A percentile compares a stretch with the other conserved stretches of the same genome.
Conservation (phyloP, 2,329 filamentous ascomycete species). For the Cercospora janseana region DNA sequence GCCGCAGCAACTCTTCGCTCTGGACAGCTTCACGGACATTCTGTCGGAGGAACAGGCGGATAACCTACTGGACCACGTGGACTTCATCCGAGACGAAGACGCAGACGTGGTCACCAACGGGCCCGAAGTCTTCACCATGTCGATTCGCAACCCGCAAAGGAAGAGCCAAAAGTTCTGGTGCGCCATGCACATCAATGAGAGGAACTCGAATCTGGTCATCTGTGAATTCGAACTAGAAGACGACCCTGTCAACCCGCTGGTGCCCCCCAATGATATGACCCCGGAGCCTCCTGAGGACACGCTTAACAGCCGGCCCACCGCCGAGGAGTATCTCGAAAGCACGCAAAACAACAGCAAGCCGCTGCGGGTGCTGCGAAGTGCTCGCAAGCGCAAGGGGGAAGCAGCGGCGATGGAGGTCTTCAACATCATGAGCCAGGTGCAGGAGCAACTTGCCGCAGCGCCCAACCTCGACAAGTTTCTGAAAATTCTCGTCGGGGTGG, state of each 20-base stretch:
- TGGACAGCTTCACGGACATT: conserved; percentile 78
- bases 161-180: conserved; percentile 75
- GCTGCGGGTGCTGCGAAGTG: conserved; percentile 71
- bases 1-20: conserved; percentile 70
- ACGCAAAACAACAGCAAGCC: conserved; percentile 74
- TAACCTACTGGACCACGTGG: conserved; percentile 79
- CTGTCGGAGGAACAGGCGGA: conserved; percentile 80
- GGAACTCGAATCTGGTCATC: conserved; percentile 68
- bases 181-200: conserved; percentile 72
- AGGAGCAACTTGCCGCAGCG: conserved; percentile 77
- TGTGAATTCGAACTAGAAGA: conserved; percentile 89
- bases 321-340: conserved; percentile 71
- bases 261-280: conserved; percentile 58
- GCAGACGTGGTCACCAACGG: conserved; percentile 72
- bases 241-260: conserved; percentile 65
- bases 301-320: conserved; percentile 67
- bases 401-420: conserved; percentile 86
- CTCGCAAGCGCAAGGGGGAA: conserved; percentile 71
- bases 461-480: conserved; percentile 69
- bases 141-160: conserved; percentile 59
- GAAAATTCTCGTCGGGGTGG: conserved; percentile 77
- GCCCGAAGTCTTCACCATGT: conserved; percentile 80
- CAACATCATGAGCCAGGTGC: conserved; percentile 87
- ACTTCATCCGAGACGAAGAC: conserved; percentile 82
- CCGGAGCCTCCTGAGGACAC: conserved; percentile 71